Base-by-base conservation (phyloP, 208 protist species). In the Tritrichomonas foetus region DNA sequence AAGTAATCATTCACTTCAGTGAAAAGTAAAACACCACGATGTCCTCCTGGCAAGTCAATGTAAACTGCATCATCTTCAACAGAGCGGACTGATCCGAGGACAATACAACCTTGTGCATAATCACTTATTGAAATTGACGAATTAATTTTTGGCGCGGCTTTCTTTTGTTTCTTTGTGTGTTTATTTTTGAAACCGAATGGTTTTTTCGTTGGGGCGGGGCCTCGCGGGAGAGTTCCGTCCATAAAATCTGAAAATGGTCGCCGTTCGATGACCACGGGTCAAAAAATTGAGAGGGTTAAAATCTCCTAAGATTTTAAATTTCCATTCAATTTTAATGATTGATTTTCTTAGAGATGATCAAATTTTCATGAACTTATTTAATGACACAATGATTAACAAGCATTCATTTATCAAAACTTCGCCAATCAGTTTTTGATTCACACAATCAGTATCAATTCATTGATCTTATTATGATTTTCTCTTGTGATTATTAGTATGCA, bases 1-100 rank as follows among this genome's bases (percentile, higher is more conserved):
- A 55, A 89, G 39, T 44, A 49, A 57, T 89, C 78, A 47, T 89
- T 89, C 27, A 89, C 41, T 89, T 89, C 78, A 20, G 78, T 89
- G 5, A 89, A 61, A 44, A 53, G 47, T n/a, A 89, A 49, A 57
- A 49, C 39, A 36, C 78, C 78, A 49, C 47, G 78, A 49, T 20
- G 41, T 22, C 47, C 47, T 33, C 78, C 78, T 89, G 78, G 78
- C 3, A 89, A 36, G 13, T 89, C 78, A n/a, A 89, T 44, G 47
- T 53, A 89, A 53, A 89, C 27, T 14, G 44, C 47, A 89, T 89
- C 78, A 57, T 89, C 78, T 36, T 89, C 41, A 49, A 89, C 44
- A n/a, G 78, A 89, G 11, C 44, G 14, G 16, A 89, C 39, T 36
- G 78, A 89, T 36, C 41, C 41, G 13, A 89, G 27, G n/a, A 47